phyloP scores from a whole-genome alignment of 192 early-diverging fungal species.

The Coemansia biformis region DNA sequence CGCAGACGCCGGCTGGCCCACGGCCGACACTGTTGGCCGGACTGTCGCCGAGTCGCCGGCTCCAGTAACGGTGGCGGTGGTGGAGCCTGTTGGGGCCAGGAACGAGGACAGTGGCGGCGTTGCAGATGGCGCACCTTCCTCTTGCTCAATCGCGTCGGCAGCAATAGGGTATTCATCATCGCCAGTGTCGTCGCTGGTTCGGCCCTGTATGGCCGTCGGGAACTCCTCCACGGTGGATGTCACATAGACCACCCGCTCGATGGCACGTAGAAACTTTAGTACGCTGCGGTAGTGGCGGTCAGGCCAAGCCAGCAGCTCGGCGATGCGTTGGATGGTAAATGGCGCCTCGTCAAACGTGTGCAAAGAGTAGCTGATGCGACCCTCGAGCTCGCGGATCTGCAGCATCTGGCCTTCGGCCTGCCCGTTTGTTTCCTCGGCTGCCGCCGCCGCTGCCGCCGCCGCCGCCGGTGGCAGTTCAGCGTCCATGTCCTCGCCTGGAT shows the following conservation, averaged over 20 bases:
- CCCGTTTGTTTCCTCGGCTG: conserved; percentile 4
- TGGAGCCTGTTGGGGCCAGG: too few species aligned
- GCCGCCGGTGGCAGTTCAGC: background rate
- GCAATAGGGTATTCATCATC: background rate
- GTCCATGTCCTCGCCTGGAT: background rate
- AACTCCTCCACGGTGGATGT: conserved; percentile 49
- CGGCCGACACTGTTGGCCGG: background rate
- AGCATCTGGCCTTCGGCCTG: background rate
- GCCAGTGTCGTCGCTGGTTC: too few species aligned
- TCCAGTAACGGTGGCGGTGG: background rate
- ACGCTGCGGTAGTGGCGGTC: conserved; percentile 41
- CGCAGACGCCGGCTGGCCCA: background rate
- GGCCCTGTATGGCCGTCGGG: conserved; percentile 7
- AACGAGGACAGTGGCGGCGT: too few species aligned
- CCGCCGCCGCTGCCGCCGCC: background rate
- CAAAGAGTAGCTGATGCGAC: conserved; percentile 34
- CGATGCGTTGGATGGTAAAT: conserved; percentile 48
- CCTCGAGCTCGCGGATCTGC: conserved; percentile 34
- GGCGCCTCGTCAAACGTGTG: conserved; percentile 47
- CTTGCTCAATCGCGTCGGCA: conserved; percentile 1
- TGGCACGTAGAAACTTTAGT: conserved; percentile 40
- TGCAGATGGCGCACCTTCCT: background rate
- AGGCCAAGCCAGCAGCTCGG: conserved; percentile 39
- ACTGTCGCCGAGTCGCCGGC: background rate
- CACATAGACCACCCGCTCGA: conserved; percentile 44